Evolutionary conservation across 1,139 yeast species (phyloP), one percentile per base, ranked within the genome.

Genomic region (Blastobotrys elegans): DNA sequence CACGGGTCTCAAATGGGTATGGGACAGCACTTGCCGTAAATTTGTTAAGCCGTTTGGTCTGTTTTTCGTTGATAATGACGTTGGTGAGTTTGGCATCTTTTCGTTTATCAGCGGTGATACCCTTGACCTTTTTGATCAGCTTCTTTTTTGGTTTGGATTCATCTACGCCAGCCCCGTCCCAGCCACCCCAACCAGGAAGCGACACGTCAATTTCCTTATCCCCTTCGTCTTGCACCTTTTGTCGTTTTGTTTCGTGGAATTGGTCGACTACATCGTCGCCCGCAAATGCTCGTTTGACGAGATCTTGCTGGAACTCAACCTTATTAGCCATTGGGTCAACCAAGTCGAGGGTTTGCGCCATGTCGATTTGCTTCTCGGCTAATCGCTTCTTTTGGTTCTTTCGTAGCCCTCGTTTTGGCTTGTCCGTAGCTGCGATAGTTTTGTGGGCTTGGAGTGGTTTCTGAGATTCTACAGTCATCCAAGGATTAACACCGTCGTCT

Each of bases 221-320:
- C 51, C 80, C 97, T 66, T 92, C 97, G 42, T 84, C 92, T 45
- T 71, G 76, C 5, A 76, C 72, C n/a, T 77, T 77, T 55, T 77
- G 74, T 50, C 72, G 72, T 69, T 92, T 92, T 57, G 86, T 95
- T 20, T 75, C 80, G 52, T 76, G 77, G 62, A 89, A 89, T 56
- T 89, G 95, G 17, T 76, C 75, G n/a, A 80, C 84, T 40, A 81
- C 83, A 62, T 92, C 94, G 67, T 92, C 99, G 21, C 97, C 97
- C 2, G 97, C 97, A 73, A 92, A 92, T 0, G 98, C 98, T 61
- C 90, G 84, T 54, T 82, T 79, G 52, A 88, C 87, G 42, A 92
- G 73, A 49, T 88, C 92, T 52, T 81, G 80, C 64, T 92, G 97
- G 69, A 92, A 87, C 72, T 77, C 68, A 13, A 51, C 51, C 46